phyloP scores from a whole-genome alignment of 805 yeast species.

The Starmerella geochares region DNA sequence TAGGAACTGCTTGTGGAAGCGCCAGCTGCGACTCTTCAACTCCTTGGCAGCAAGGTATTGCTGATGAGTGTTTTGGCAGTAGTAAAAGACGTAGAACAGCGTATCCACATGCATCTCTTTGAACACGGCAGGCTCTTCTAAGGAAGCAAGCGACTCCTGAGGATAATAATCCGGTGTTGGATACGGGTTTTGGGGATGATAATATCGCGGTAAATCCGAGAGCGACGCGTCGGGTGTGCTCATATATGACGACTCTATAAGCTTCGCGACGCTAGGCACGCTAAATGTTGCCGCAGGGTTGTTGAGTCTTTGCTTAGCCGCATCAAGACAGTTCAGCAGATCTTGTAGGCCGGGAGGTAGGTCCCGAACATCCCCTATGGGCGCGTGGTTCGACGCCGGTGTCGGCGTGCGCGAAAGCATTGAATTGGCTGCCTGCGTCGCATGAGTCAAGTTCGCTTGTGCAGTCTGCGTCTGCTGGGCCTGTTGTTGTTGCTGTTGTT shows the following conservation, averaged over 20 bases:
- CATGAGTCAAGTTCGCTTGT: neutral
- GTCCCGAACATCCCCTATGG: neutral
- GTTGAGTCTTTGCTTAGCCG: conserved; percentile 38
- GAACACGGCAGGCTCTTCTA: conserved; percentile 50
- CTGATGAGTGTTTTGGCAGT: conserved; percentile 61
- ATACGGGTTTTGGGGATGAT: conserved; percentile 70
- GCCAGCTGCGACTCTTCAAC: conserved; percentile 72
- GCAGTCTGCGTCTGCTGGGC: neutral
- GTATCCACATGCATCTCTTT: conserved; percentile 76
- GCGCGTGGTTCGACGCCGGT: neutral
- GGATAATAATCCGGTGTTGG: conserved; percentile 89
- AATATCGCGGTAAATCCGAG: conserved; percentile 70
- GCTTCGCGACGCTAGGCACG: conserved; percentile 37
- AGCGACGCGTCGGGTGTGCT: conserved; percentile 92
- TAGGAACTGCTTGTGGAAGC: conserved; percentile 55
- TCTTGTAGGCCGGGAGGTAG: conserved; percentile 38
- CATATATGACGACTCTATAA: conserved; percentile 66
- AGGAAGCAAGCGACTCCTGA: conserved; percentile 50
- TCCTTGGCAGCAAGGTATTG: conserved; percentile 75
- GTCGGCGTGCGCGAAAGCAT: neutral
- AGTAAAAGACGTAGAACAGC: conserved; percentile 83
- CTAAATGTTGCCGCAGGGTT: conserved; percentile 39
- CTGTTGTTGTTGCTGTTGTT: neutral
- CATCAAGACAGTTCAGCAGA: conserved; percentile 32
- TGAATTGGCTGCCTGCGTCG: neutral